Evolutionary conservation across 2,329 filamentous ascomycete species (phyloP).

Genomic region (Fusarium scirpi): DNA sequence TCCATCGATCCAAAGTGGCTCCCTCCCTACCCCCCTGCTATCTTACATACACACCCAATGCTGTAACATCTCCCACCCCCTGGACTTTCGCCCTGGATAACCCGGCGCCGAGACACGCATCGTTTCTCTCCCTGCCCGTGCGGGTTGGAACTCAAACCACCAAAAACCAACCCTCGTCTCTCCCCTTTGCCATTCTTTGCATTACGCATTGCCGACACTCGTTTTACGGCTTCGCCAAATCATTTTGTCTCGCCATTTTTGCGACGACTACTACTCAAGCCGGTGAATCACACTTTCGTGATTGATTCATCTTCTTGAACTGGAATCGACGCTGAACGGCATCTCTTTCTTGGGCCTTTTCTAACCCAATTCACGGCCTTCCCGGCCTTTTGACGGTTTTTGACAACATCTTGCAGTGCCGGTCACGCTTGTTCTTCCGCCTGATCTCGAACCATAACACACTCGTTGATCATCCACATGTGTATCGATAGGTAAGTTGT

Average conservation of each 20-base stretch:
- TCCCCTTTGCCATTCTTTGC: constrained; percentile 43
- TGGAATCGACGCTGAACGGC: constrained; percentile 23
- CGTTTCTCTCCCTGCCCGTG: constrained; percentile 42
- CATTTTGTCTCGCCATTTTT: constrained; percentile 29
- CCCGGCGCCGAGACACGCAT: constrained; percentile 45
- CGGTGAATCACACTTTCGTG: constrained; percentile 32
- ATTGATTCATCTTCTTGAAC: constrained; percentile 29
- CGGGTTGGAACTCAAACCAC: constrained; percentile 39
- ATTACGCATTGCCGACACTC: constrained; percentile 46
- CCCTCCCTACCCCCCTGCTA: constrained; percentile 30
- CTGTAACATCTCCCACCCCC: constrained; percentile 16
- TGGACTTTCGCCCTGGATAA: constrained; percentile 42
- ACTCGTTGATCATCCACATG: constrained; percentile 38
- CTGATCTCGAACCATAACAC: constrained; percentile 16
- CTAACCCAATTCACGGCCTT: constrained; percentile 27
- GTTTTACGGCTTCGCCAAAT: constrained; percentile 41
- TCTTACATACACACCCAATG: constrained; percentile 27
- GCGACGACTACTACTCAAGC: constrained; percentile 23
- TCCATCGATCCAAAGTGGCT: constrained; percentile 29
- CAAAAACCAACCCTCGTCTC: constrained; percentile 39
- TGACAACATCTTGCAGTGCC: constrained; percentile 36
- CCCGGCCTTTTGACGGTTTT: constrained; percentile 30
- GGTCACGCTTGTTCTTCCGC: constrained; percentile 40
- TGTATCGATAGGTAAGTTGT: constrained; percentile 43
- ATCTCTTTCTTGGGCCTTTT: constrained; percentile 26